A percentile compares a stretch with the other conserved stretches of the same genome.
Evolutionary conservation across 306 rosid species (phyloP).

Genomic region (Calophaca sinica): DNA sequence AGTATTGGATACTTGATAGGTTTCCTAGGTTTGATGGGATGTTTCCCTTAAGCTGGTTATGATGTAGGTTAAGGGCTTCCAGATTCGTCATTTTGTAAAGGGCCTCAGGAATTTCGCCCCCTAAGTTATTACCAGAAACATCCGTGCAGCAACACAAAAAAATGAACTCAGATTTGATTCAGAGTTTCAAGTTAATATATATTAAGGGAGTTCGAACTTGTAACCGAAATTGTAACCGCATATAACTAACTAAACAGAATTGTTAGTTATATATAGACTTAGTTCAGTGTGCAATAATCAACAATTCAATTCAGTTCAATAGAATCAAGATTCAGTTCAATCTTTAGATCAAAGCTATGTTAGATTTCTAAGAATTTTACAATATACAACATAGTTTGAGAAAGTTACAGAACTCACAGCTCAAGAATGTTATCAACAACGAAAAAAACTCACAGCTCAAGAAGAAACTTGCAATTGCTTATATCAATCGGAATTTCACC

Average conservation of each 20-base stretch:
- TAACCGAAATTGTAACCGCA: no score
- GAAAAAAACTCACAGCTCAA: no score
- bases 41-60: conserved; percentile 77
- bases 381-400: conserved; percentile 16
- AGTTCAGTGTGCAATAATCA: no score
- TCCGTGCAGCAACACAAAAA: conserved; percentile 72
- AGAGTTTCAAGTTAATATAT: no score
- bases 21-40: conserved; percentile 79
- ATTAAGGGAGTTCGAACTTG: no score
- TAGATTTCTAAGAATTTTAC: no score
- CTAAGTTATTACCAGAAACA: conserved; percentile 79
- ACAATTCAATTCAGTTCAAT: no score
- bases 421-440: no score
- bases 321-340: no score
- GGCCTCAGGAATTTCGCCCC: conserved; percentile 74
- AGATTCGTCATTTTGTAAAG: conserved; percentile 78
- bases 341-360: no score
- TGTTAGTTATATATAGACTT: no score
- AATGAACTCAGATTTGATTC: conserved; percentile 47
- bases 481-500: conserved; percentile 81
- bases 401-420: conserved; percentile 77
- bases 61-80: conserved; percentile 77
- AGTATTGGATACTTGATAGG: conserved; percentile 63
- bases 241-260: no score
- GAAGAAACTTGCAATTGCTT: conserved; percentile 83